Evolutionary conservation across 164 flowering plant species (phyloP).

Genomic region (Tetrastigma voinierianum): DNA sequence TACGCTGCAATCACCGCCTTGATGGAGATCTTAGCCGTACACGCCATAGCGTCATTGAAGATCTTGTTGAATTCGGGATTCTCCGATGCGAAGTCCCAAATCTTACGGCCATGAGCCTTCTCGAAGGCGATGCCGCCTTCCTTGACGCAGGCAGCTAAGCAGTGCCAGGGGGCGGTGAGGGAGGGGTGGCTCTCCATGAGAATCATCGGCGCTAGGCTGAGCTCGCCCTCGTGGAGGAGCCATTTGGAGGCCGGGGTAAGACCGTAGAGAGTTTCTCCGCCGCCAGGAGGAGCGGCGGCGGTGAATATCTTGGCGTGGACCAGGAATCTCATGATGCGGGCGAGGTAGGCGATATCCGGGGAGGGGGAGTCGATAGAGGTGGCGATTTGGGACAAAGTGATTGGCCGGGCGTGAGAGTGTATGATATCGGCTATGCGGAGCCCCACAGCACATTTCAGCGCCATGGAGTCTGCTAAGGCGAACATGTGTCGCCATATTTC

Average conservation of each 20-base stretch:
- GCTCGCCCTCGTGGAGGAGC: conserved; percentile 25
- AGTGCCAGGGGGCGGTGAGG: conserved; percentile 27
- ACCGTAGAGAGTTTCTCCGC: conserved; percentile 29
- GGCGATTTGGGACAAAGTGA: conserved; percentile 35
- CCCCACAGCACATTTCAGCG: conserved; percentile 46
- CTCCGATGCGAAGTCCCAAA: conserved; percentile 30
- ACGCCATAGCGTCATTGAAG: conserved; percentile 36
- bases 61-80: conserved; percentile 32
- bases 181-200: conserved; percentile 26
- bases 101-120: conserved; percentile 35
- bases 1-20: conserved; percentile 26
- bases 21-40: conserved; percentile 22
- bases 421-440: conserved; percentile 47
- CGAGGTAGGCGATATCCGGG: conserved; percentile 28
- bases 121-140: conserved; percentile 40
- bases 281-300: conserved; percentile 11
- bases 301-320: conserved; percentile 37
- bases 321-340: conserved; percentile 46
- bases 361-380: conserved; percentile 15
- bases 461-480: conserved; percentile 41
- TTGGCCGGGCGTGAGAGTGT: conserved; percentile 30
- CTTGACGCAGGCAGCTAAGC: conserved; percentile 26
- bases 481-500: conserved; percentile 31
- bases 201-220: conserved; percentile 28
- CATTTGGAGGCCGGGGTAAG: conserved; percentile 28